Evolutionary conservation across 768 basidiomycete species (phyloP).

Genomic region (Lactarius sanguifluus): DNA sequence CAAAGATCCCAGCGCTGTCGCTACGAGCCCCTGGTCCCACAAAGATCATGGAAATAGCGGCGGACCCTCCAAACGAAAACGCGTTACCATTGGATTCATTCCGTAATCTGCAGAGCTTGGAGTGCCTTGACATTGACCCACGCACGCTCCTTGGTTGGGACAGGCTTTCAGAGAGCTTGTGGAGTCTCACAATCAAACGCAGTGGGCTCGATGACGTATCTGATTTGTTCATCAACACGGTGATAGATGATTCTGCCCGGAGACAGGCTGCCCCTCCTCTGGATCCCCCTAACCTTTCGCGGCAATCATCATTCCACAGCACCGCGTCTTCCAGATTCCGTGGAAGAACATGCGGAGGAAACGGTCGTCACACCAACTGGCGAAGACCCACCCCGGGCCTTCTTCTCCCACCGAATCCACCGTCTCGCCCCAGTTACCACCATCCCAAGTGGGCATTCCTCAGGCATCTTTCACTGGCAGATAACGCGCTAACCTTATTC

Average conservation of each 20-base stretch:
- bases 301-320: conserved; percentile 48
- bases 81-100: conserved; percentile 82
- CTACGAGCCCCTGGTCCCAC: conserved; percentile 64
- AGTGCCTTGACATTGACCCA: conserved; percentile 80
- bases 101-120: conserved; percentile 77
- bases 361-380: conserved; percentile 22
- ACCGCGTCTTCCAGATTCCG: conserved; percentile 58
- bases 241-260: conserved; percentile 71
- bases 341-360: conserved; percentile 52
- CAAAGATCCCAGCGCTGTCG: conserved; percentile 78
- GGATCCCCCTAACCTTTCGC: conserved; percentile 41
- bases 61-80: conserved; percentile 68
- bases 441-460: conserved; percentile 74
- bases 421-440: conserved; percentile 44
- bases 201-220: conserved; percentile 82
- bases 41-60: conserved; percentile 64
- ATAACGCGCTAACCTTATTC: conserved; percentile 82
- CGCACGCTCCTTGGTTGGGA: conserved; percentile 84
- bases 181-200: conserved; percentile 71
- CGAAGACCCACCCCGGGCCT: conserved; percentile 26
- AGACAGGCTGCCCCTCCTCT: conserved; percentile 53
- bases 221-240: conserved; percentile 73
- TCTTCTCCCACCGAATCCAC: conserved; percentile 32
- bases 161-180: conserved; percentile 63
- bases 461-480: conserved; percentile 70